Base-by-base conservation (phyloP, 352 stramenopile species). In the Phytophthora kernoviae region DNA sequence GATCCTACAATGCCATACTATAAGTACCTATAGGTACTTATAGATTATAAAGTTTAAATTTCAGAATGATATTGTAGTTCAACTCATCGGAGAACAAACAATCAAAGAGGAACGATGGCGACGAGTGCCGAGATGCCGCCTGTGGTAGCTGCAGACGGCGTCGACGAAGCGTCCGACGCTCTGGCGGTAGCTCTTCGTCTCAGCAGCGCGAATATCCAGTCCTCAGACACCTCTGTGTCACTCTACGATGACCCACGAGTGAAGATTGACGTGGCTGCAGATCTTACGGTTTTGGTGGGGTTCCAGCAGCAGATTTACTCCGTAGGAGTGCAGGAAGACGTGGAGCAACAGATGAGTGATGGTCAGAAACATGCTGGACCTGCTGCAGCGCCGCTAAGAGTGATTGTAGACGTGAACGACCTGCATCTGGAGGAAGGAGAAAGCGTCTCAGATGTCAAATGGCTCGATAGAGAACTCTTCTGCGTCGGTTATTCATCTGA, bases 401-500 rank as follows among this genome's bases (percentile, higher is more conserved):
- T 81, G 37, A 40, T 91, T n/a, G 70, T 59, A 8, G 74, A 73
- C 18, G 37, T 30, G 1, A 34, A 43, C 0, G 65, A 62, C 4
- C 33, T 83, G 18, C 62, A 65, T 7, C 40, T 84, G 15, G 70
- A 88, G 12, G 68, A 73, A 7, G 62, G 79, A 15, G 81, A 90
- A 41, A 36, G 50, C 1, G 66, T 91, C 6, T 68, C 73, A 10
- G 77, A 89, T 49, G 69, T 91, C 45, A 91, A 90, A 55, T 93
- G 81, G 81, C 66, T 93, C 44, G 60, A 79, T 43, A 54, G 58
- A 10, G 79, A 88, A 33, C 62, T 76, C n/a, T 73, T 93, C 17
- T 75, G 62, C 11, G 70, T 54, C 26, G 77, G 81, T 53, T 91
- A 88, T 57, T 70, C 73, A 18, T 84, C 81, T 0, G 84, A 4